A percentile compares a stretch with the other conserved stretches of the same genome.
phyloP scores from a whole-genome alignment of 1,284 basidiomycete species.

The Tilletia indica region DNA sequence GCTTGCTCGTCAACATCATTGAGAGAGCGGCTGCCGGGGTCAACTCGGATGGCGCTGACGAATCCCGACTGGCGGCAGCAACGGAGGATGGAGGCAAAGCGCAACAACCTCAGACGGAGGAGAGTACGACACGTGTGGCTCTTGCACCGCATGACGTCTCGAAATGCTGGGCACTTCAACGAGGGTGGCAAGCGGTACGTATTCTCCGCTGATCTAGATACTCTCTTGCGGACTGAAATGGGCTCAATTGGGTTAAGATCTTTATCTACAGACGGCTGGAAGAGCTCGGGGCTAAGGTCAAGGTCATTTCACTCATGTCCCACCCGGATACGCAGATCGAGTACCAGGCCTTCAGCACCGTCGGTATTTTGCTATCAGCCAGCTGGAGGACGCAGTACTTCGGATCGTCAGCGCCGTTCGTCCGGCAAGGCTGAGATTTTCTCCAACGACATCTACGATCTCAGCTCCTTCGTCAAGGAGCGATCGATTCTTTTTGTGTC shows the following conservation, averaged over 20 bases:
- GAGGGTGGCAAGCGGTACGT: slow-evolving; percentile 42
- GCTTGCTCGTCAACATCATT: slow-evolving; percentile 74
- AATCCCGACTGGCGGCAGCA: not conserved
- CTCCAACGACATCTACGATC: too few species aligned
- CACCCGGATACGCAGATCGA: slow-evolving; percentile 83
- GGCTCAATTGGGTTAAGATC: not conserved
- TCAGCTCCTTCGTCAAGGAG: too few species aligned
- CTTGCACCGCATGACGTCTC: slow-evolving; percentile 49
- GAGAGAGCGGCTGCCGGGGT: slow-evolving; percentile 12
- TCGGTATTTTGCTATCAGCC: slow-evolving; percentile 43
- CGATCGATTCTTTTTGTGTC: too few species aligned
- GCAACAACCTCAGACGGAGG: slow-evolving; percentile 13
- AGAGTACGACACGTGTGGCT: slow-evolving; percentile 39
- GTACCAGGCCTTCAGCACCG: slow-evolving; percentile 71
- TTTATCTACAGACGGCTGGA: slow-evolving; percentile 66
- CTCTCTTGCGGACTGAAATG: not conserved
- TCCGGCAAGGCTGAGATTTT: not conserved
- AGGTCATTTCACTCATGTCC: slow-evolving; percentile 91
- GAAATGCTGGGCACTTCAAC: slow-evolving; percentile 45
- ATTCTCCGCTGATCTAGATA: not conserved
- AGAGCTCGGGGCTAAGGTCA: slow-evolving; percentile 80
- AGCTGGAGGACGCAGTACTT: slow-evolving; percentile 34
- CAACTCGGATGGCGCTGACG: too few species aligned
- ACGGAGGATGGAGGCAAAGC: not conserved
- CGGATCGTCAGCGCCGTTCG: not conserved